Evolutionary conservation across 805 yeast genomes (phyloP).

Genomic region (Lachancea cidri): DNA sequence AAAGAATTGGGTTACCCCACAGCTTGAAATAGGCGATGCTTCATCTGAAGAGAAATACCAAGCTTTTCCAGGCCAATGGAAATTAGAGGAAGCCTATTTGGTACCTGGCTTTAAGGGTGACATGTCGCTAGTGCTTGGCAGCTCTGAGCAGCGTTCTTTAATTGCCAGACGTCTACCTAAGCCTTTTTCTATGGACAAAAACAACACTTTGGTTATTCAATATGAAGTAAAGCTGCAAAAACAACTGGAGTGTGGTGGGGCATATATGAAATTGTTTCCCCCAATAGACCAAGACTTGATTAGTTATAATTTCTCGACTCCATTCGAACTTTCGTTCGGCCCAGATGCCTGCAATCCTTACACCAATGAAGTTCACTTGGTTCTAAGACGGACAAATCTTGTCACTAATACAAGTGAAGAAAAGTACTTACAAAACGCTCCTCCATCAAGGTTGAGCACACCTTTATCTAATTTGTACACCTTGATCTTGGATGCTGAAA

Average conservation of each 20-base stretch:
- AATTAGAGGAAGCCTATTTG: slow-evolving; percentile 50
- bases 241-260: slow-evolving; percentile 82
- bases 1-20: slow-evolving; percentile 56
- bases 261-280: slow-evolving; percentile 71
- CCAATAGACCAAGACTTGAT: slow-evolving; percentile 33
- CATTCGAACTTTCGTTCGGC: slow-evolving; percentile 88
- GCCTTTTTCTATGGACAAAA: slow-evolving; percentile 50
- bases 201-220: slow-evolving; percentile 71
- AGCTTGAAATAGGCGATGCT: slow-evolving; percentile 30
- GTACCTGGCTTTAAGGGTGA: slow-evolving; percentile 61
- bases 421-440: slow-evolving; percentile 62
- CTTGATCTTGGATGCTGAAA: slow-evolving; percentile 52
- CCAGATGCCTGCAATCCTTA: slow-evolving; percentile 82
- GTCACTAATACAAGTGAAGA: slow-evolving; percentile 55
- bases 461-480: slow-evolving; percentile 69
- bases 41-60: slow-evolving; percentile 31
- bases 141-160: slow-evolving; percentile 78
- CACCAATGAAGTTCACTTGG: slow-evolving; percentile 74
- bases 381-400: slow-evolving; percentile 56
- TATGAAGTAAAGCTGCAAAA: slow-evolving; percentile 84
- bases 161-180: slow-evolving; percentile 58
- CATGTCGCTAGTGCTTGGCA: slow-evolving; percentile 68
- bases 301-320: slow-evolving; percentile 40
- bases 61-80: slow-evolving; percentile 58
- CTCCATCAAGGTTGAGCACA: slow-evolving; percentile 48